A percentile compares a stretch with the other conserved stretches of the same genome.
These are phyloP conservation scores for Podospora bellae-mahoneyi DNA, from an alignment of 495 filamentous ascomycete species.

Conservation along the genomic window DNA sequence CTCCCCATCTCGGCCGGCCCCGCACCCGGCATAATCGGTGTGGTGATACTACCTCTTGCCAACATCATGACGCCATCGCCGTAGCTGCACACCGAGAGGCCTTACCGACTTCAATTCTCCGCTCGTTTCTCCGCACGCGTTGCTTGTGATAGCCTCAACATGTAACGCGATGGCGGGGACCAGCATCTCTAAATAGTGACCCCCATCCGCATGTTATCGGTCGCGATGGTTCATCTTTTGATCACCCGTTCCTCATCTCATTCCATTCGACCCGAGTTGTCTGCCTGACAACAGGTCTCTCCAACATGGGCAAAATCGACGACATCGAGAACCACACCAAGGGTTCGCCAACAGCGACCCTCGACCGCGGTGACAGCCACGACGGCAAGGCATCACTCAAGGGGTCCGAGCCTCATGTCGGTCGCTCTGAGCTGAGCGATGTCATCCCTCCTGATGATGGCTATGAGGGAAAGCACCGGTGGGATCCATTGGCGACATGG, in stretches of 20 bases:
- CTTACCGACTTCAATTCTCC: slow-evolving; percentile 8
- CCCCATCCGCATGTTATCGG: neutral
- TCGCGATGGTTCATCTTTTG: neutral
- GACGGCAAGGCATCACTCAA: slow-evolving; percentile 11
- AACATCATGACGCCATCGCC: slow-evolving; percentile 2
- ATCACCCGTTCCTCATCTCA: neutral
- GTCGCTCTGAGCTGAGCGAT: slow-evolving; percentile 21
- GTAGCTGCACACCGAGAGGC: neutral
- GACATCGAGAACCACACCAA: slow-evolving; percentile 15
- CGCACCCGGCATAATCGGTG: slow-evolving; percentile 6
- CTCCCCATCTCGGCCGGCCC: slow-evolving; percentile 12
- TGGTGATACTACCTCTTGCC: neutral
- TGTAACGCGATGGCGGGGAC: neutral
- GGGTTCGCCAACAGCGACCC: slow-evolving; percentile 4
- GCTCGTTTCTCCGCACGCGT: slow-evolving; percentile 11
- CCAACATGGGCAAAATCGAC: slow-evolving; percentile 14
- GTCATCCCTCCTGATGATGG: slow-evolving; percentile 26
- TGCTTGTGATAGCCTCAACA: neutral
- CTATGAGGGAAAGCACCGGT: slow-evolving; percentile 54
- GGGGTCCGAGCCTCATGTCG: slow-evolving; percentile 13
- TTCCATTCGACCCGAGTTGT: no score
- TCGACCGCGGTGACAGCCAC: slow-evolving; percentile 8
- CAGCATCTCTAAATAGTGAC: neutral
- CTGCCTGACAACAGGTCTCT: neutral
- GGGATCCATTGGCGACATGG: slow-evolving; percentile 47